A percentile compares a stretch with the other conserved stretches of the same genome.
These are phyloP conservation scores for Saccharata proteae DNA, from an alignment of 2,329 filamentous ascomycete species.

Conservation along the genomic window DNA sequence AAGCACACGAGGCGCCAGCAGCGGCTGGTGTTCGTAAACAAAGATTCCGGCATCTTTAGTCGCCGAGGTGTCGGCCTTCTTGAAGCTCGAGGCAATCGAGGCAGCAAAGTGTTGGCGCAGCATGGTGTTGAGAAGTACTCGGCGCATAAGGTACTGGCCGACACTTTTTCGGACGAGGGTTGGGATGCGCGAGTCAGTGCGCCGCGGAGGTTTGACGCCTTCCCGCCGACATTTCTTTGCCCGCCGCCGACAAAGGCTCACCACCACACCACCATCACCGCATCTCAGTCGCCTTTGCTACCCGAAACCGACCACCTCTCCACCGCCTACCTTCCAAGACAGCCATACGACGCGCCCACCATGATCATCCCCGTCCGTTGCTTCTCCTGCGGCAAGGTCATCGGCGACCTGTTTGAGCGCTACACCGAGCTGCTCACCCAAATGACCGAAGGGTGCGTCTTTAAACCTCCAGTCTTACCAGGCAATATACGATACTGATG, in stretches of 20 bases:
- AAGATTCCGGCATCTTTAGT: constrained; percentile 79
- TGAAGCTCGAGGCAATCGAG: constrained; percentile 32
- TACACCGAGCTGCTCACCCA: constrained; percentile 84
- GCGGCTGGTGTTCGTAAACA: constrained; percentile 68
- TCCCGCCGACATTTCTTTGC: too few relatives aligned
- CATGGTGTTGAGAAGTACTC: constrained; percentile 28
- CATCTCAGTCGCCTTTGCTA: too few relatives aligned
- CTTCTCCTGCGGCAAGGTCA: constrained; percentile 99
- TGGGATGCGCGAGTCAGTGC: too few relatives aligned
- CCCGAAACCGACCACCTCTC: too few relatives aligned
- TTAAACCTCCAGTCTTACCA: not conserved
- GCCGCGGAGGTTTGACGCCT: too few relatives aligned
- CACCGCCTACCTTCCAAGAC: too few relatives aligned
- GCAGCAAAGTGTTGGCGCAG: constrained; percentile 39
- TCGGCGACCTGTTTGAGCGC: constrained; percentile 93
- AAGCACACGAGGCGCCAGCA: constrained; percentile 58
- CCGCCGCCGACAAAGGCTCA: too few relatives aligned
- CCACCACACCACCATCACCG: too few relatives aligned
- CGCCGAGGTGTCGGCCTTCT: constrained; percentile 32
- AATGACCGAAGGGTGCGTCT: constrained; percentile 21
- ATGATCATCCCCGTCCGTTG: constrained; percentile 99
- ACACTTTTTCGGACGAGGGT: too few relatives aligned
- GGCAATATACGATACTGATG: not conserved
- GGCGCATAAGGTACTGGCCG: too few relatives aligned
- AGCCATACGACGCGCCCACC: too few relatives aligned